These are phyloP conservation scores for Corinectria fuckeliana DNA, from an alignment of 2,329 filamentous ascomycete species.

Conservation along the genomic window DNA sequence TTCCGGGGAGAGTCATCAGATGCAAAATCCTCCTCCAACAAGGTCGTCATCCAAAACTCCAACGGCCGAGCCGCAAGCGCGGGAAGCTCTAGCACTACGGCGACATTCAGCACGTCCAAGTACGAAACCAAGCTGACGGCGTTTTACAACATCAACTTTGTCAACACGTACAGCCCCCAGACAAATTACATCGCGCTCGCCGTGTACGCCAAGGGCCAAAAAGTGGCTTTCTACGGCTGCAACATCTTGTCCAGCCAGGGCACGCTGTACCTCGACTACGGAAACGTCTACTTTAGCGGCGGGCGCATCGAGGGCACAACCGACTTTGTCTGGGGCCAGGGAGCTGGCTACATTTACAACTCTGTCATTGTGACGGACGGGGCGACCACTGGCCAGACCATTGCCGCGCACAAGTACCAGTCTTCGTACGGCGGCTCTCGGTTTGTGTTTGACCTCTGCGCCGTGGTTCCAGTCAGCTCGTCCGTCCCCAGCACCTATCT, in stretches of 20 bases:
- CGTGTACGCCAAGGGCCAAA: slow-evolving; percentile 42
- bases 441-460: slow-evolving; percentile 50
- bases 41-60: slow-evolving; percentile 55
- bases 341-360: slow-evolving; percentile 34
- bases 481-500: slow-evolving; percentile 37
- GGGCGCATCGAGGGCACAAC: slow-evolving; percentile 26
- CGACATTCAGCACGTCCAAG: slow-evolving; percentile 37
- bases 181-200: slow-evolving; percentile 32
- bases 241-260: slow-evolving; percentile 34
- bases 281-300: slow-evolving; percentile 33
- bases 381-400: slow-evolving; percentile 30
- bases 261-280: slow-evolving; percentile 31
- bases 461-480: slow-evolving; percentile 41
- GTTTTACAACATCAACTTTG: slow-evolving; percentile 43
- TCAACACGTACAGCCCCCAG: slow-evolving; percentile 24
- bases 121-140: slow-evolving; percentile 39
- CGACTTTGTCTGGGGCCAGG: slow-evolving; percentile 33
- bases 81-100: slow-evolving; percentile 24
- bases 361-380: slow-evolving; percentile 27
- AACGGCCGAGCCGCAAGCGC: slow-evolving; percentile 24
- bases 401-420: slow-evolving; percentile 39
- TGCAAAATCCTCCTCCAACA: slow-evolving; percentile 55
- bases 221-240: slow-evolving; percentile 50
- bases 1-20: slow-evolving; percentile 55
- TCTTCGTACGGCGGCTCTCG: slow-evolving; percentile 43